Base-by-base conservation (phyloP, 768 basidiomycete species). In the Lactarius deliciosus region DNA sequence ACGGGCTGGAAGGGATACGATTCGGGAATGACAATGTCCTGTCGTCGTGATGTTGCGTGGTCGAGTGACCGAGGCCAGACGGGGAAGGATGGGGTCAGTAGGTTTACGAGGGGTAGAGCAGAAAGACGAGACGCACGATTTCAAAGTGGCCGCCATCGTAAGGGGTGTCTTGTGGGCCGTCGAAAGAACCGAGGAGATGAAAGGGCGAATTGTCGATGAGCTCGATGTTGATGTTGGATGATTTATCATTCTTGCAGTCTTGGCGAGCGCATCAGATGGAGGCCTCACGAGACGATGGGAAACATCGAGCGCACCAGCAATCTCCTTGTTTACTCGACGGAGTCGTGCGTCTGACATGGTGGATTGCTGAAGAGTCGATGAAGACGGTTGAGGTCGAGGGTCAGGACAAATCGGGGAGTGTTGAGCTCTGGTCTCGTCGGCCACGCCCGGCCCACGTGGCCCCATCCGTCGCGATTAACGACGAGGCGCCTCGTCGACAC, bases 221-320 rank as follows among this genome's bases (percentile, higher is more conserved):
- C 56, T 94, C 91, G 73, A 98, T 91, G 70, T 77, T 82, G 78
- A 98, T 93, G 65, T 86, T 86, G 32, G 94, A 94, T 20, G 89
- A 85, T 82, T 89, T 94, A 81, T 98, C 96, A 76, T 91, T 95
- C 82, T 95, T 93, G 84, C 93, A 95, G 78, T 96, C 94, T 95
- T 57, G 74, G 13, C n/a, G 10, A 15, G n/a, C 15, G 57, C n/a
- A 22, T 55, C 38, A 62, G 40, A 55, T 61, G 11, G 38, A 32
- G 55, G 8, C 36, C 30, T 28, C 28, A 43, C 38, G 41, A 64
- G 20, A 20, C 47, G 45, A 32, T 43, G 38, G 10, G 8, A 38
- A 30, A 28, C 3, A 32, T 45, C n/a, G 1, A 47, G 69, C 82
- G 68, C 58, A 88, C 92, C 95, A 69, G 87, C 78, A 67, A 98